These are phyloP conservation scores for Boletus bicolor DNA, from an alignment of 768 basidiomycete genomes.

Conservation along the genomic window DNA sequence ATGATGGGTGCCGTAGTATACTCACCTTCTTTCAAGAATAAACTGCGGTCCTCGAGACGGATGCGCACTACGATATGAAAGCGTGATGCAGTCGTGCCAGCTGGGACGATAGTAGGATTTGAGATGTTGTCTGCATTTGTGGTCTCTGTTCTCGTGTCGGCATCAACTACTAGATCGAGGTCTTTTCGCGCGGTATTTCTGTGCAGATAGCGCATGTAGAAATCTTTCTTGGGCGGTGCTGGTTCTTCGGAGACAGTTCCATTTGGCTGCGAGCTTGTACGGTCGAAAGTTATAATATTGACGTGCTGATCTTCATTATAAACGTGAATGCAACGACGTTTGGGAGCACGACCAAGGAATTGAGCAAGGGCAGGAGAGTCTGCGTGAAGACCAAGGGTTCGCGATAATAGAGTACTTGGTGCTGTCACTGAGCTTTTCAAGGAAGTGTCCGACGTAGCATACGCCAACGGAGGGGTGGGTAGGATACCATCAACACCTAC, in stretches of 20 bases:
- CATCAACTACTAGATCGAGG: constrained; percentile 30
- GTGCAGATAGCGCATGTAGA: constrained; percentile 40
- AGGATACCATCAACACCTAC: constrained; percentile 37
- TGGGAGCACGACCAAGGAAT: constrained; percentile 45
- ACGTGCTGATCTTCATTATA: constrained; percentile 33
- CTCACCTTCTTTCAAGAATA: constrained; percentile 42
- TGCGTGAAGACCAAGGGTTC: constrained; percentile 48
- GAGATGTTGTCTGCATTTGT: not conserved
- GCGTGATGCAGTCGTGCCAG: constrained; percentile 29
- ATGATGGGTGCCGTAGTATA: not conserved
- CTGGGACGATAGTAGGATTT: constrained; percentile 4
- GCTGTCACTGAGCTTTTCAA: constrained; percentile 6
- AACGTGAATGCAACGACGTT: constrained; percentile 40
- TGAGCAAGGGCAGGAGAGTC: constrained; percentile 50
- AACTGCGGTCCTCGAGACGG: constrained; percentile 42
- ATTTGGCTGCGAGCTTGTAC: not conserved
- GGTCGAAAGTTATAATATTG: constrained; percentile 30
- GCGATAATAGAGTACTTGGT: constrained; percentile 41
- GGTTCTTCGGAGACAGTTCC: not conserved
- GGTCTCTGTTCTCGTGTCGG: not conserved
- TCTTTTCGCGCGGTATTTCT: constrained; percentile 40
- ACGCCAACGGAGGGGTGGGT: constrained; percentile 6
- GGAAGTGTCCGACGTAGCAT: not conserved
- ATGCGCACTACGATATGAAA: constrained; percentile 48
- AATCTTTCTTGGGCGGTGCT: constrained; percentile 16